Evolutionary conservation across 1,139 yeast species (phyloP).

Genomic region (Kurtzmaniella quercitrusa): DNA sequence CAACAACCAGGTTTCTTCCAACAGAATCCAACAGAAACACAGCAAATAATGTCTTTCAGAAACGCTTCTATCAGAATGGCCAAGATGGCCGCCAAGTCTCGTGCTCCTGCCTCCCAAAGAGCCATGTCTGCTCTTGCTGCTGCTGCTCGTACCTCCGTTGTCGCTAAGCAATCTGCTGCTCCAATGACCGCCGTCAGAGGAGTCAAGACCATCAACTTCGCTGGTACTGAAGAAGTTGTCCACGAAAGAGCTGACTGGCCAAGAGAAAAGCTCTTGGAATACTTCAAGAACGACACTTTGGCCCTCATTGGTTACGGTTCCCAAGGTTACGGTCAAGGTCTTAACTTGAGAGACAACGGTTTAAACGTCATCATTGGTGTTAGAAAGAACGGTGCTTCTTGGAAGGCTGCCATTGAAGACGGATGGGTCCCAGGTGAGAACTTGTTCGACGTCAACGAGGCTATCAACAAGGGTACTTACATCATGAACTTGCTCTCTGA

Average conservation of each 20-base stretch:
- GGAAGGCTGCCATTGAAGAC: conserved; percentile 99
- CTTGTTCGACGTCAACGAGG: conserved; percentile 92
- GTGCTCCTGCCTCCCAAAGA: conserved; percentile 58
- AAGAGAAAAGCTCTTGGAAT: conserved; percentile 88
- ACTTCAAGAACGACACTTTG: conserved; percentile 96
- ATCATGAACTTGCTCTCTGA: conserved; percentile 97
- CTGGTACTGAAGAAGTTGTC: conserved; percentile 91
- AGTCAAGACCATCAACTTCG: conserved; percentile 93
- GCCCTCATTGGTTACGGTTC: conserved; percentile 99
- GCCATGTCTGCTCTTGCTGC: conserved; percentile 59
- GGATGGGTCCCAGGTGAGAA: conserved; percentile 99
- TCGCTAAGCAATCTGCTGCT: conserved; percentile 32
- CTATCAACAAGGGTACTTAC: conserved; percentile 85
- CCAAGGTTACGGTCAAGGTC: conserved; percentile 99
- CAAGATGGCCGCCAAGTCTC: conserved; percentile 52
- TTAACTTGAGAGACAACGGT: conserved; percentile 98
- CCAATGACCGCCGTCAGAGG: conserved; percentile 64
- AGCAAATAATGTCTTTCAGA: conserved; percentile 58
- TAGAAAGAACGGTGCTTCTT: conserved; percentile 96
- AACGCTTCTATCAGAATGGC: conserved; percentile 59
- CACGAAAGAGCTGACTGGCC: conserved; percentile 99
- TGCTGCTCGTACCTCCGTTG: conserved; percentile 40
- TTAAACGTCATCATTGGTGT: conserved; percentile 97
- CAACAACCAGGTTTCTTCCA: neutral
- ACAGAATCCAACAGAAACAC: neutral